Base-by-base conservation (phyloP, 805 yeast species). In the Kodamaea jinghongensis region DNA sequence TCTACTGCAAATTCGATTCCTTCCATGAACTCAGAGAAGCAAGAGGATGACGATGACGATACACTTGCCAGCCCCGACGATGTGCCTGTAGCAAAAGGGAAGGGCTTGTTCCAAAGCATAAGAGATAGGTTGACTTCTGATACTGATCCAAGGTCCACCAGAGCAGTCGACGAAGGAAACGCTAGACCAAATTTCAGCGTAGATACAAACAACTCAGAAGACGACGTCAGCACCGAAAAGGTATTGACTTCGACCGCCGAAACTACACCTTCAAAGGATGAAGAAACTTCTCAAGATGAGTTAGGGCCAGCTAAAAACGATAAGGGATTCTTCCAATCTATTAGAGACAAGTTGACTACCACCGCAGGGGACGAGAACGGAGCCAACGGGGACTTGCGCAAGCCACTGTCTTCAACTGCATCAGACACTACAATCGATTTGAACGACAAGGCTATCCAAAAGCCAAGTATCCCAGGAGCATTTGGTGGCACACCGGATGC, bases 61-160 rank as follows among this genome's bases (percentile, higher is more conserved):
- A 12, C 34, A 8, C 17, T 31, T 3, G 20, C 34, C 4, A 31
- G 34, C 13, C 34, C 34, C 6, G 34, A 29, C 13, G 11, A 23
- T 9, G 34, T 23, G 4, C 22, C 29, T 8, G 20, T 7, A 16
- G 37, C 46, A 13, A 46, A 49, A 20, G 54, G 52, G 14, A 61
- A 51, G 38, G 63, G 67, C 14, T 46, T 65, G n/a, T 64, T 64
- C 45, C 67, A 61, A 41, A 55, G 63, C 37, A 51, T 65, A 34
- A 56, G 62, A 17, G 65, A 63, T 32, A 52, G 61, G 36, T 54
- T 63, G 22, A 46, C 56, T 4, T 38, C 39, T 6, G 39, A 36
- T 6, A 7, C 39, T 8, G 25, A 22, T 9, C 10, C 22, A 8
- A 31, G 20, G 22, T 22, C 34, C 2, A n/a, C n/a, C 9, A 9